These are phyloP conservation scores for Neofusicoccum sp. DNA, from an alignment of 2,329 filamentous ascomycete genomes.

Conservation along the genomic window DNA sequence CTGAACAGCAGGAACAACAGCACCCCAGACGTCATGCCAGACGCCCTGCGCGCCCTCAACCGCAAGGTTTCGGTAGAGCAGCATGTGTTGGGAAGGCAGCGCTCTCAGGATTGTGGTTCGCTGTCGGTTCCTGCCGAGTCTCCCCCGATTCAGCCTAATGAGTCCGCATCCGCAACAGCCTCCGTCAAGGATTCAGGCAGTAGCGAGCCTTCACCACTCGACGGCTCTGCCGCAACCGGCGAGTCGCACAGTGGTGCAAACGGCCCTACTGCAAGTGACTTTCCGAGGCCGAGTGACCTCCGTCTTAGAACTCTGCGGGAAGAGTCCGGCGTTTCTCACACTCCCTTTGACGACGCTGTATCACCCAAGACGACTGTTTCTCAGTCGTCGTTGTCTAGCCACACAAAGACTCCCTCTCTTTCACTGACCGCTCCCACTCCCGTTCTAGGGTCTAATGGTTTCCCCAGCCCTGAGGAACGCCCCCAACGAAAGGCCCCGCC, in stretches of 20 bases:
- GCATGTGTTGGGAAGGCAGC: background rate
- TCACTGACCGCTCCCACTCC: constrained; percentile 41
- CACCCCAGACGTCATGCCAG: background rate
- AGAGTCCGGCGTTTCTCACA: background rate
- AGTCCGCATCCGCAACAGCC: background rate
- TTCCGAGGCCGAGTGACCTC: background rate
- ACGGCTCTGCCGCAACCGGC: background rate
- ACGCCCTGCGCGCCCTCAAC: background rate
- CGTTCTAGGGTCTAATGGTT: constrained; percentile 34
- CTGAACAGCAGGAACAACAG: constrained; percentile 15
- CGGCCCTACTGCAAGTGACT: background rate
- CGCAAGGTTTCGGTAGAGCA: constrained; percentile 12
- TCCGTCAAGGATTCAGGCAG: constrained; percentile 5
- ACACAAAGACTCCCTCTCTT: constrained; percentile 34
- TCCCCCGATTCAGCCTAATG: background rate
- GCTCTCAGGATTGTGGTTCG: constrained; percentile 8
- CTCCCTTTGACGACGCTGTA: constrained; percentile 11
- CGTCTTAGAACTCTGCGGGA: constrained; percentile 13
- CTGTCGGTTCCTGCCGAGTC: constrained; percentile 1
- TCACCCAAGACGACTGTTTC: constrained; percentile 12
- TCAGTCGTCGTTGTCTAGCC: constrained; percentile 7
- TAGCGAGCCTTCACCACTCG: constrained; percentile 7
- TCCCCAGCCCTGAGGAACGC: constrained; percentile 32
- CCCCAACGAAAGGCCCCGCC: constrained; percentile 77
- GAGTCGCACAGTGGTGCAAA: background rate